Evolutionary conservation across 768 basidiomycete species (phyloP), one percentile per base, ranked within the genome.

Genomic region (Exsudoporus frostii): DNA sequence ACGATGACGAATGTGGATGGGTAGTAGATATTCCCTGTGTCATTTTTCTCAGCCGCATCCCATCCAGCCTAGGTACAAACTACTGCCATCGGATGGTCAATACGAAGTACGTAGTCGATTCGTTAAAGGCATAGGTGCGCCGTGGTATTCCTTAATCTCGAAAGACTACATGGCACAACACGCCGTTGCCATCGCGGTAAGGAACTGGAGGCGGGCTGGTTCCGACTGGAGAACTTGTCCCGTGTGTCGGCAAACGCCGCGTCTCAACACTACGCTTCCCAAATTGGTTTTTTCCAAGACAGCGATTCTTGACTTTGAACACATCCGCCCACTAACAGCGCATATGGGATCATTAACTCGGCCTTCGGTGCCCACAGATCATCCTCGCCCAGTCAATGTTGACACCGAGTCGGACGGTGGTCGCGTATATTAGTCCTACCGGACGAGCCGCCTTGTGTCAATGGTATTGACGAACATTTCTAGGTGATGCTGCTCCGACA

Each of bases 191-290:
- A 40, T 8, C 20, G 14, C 22, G 7, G 22, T 27, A n/a, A 29
- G 29, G 7, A 29, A 10, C 29, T 10, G 25, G 25, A n/a, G n/a
- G n/a, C n/a, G n/a, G 40, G 40, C 22, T 5, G 5, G 24, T 40
- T 29, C 17, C 27, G n/a, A 32, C 29, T 14, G 7, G 42, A 43
- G 10, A 11, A 7, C 10, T 43, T n/a, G 9, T 11, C 24, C n/a
- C 25, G 14, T 24, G 38, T 22, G 22, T 33, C 55, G 55, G 55
- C 55, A 56, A 56, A 44, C 17, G 19, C 45, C 53, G 53, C 11
- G 9, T 27, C n/a, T 9, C 20, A 57, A 29, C 13, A 43, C 24
- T 25, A 40, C 37, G 5, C n/a, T 44, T 48, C n/a, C 44, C 25
- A 51, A 45, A 57, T 47, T 30, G 13, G 29, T 22, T 38, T 42